phyloP scores from a whole-genome alignment of 139 green algal species.

The Chlamydomonas sp. region DNA sequence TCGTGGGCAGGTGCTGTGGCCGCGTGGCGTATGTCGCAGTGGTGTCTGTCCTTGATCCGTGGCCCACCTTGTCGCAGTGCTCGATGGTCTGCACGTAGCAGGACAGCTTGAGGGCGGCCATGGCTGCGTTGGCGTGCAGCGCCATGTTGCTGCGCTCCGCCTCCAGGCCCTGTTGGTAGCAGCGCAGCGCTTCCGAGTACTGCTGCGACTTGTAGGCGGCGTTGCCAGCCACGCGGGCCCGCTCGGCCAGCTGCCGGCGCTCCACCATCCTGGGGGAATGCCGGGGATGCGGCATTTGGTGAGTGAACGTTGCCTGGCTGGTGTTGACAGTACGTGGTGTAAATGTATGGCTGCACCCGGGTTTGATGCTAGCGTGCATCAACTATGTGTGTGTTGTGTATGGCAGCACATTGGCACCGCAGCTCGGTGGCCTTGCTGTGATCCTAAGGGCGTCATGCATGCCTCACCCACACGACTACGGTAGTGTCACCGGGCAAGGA shows the following conservation, averaged over 20 bases:
- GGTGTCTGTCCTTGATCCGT: no score
- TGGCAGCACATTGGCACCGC: no score
- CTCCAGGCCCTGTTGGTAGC: conserved; percentile 77
- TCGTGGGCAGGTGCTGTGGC: no score
- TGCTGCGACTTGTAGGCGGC: conserved; percentile 61
- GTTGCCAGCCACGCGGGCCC: conserved; percentile 72
- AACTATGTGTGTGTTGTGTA: neutral
- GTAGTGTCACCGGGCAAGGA: neutral
- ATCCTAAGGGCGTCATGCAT: no score
- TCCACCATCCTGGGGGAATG: conserved; percentile 69
- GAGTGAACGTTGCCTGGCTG: neutral
- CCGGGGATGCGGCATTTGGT: neutral
- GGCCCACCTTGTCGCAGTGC: conserved; percentile 80
- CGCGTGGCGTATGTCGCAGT: no score
- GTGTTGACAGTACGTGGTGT: neutral
- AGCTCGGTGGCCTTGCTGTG: no score
- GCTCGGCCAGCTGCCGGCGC: conserved; percentile 75
- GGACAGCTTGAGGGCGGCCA: conserved; percentile 75
- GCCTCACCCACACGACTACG: no score
- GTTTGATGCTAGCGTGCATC: conserved; percentile 13
- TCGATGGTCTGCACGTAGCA: conserved; percentile 83
- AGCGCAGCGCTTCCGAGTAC: conserved; percentile 70
- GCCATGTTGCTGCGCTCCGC: conserved; percentile 74
- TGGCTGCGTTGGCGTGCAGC: conserved; percentile 83
- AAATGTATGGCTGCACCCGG: neutral